phyloP scores from a whole-genome alignment of 169 alveolate species.

The Toxoplasma gondii region DNA sequence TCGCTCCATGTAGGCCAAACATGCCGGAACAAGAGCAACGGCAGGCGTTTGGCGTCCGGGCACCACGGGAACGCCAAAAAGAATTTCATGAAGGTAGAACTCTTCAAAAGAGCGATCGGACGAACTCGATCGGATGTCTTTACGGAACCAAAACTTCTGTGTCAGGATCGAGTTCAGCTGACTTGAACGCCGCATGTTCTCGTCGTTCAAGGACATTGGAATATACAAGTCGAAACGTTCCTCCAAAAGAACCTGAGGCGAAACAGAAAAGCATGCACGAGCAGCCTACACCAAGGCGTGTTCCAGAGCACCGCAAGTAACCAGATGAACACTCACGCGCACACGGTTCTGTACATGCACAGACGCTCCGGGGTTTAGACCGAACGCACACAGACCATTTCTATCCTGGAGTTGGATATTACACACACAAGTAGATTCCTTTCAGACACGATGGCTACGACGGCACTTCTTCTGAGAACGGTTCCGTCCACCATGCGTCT shows the following conservation, averaged over 20 bases:
- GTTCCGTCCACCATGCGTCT: too few relatives aligned
- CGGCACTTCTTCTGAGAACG: too few relatives aligned
- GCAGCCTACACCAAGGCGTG: neutral
- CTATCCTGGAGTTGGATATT: too few relatives aligned
- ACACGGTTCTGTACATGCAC: neutral
- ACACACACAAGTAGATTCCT: too few relatives aligned
- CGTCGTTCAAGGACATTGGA: conserved; percentile 92
- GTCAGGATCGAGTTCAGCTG: conserved; percentile 43
- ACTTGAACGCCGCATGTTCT: conserved; percentile 79
- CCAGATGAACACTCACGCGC: neutral
- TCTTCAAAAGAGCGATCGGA: conserved; percentile 4
- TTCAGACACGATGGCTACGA: too few relatives aligned
- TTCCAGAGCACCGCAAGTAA: neutral
- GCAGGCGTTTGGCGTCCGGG: neutral
- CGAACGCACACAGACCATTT: too few relatives aligned
- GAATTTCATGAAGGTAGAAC: conserved; percentile 46
- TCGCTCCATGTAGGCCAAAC: conserved; percentile 20
- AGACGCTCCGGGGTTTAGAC: neutral
- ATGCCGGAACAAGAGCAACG: neutral
- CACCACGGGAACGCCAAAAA: conserved; percentile 45
- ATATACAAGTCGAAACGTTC: conserved; percentile 88
- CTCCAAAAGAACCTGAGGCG: conserved; percentile 75
- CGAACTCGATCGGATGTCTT: conserved; percentile 13
- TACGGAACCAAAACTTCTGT: conserved; percentile 62
- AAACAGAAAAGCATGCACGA: neutral